Base-by-base conservation (phyloP, 306 rosid species). In the Spatholobus suberectus region DNA sequence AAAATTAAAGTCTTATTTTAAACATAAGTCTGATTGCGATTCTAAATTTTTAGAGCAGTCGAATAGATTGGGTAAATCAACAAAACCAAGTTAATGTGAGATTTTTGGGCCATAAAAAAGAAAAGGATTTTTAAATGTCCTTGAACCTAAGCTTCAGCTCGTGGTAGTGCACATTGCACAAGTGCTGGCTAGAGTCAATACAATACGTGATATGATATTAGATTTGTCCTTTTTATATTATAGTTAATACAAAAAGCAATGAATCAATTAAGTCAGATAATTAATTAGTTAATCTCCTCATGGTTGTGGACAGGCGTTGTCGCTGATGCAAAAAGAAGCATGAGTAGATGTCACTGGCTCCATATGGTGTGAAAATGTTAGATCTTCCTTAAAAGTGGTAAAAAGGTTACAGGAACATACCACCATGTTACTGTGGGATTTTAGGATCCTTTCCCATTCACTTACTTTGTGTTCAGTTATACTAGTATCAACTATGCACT, bases 321-420 rank as follows among this genome's bases (percentile, higher is more conserved):
- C 54, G 49, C 62, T 10, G 41, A 18, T 69, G 70, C 20, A 46
- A 54, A 78, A 58, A 46, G 51, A 40, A 9, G 29, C 81, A 26
- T 21, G 55, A 72, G 75, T 49, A 14, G 81, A 58, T 57, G 54
- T 43, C 21, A 26, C 38, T 59, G 62, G 15, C 67, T 80, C 80
- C 85, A 88, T 85, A 90, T 85, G 92, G 90, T 85, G 12, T 26
- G 74, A 43, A 65, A 44, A 66, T 32, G 43, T 63, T 32, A 77
- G 84, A 83, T 81, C 84, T 88, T 81, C 84, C 83, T 80, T 75
- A 79, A 90, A 88, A 80, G 55, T 86, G 76, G 87, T 80, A 80
- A 73, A 84, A 75, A 77, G 81, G 74, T 75, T 70, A 78, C 73
- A 41, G 27, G 8, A 72, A 77, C 61, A 83, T 65, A 43, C 18